phyloP scores from a whole-genome alignment of 208 protist genomes.

The Tetramitus jugosus region DNA sequence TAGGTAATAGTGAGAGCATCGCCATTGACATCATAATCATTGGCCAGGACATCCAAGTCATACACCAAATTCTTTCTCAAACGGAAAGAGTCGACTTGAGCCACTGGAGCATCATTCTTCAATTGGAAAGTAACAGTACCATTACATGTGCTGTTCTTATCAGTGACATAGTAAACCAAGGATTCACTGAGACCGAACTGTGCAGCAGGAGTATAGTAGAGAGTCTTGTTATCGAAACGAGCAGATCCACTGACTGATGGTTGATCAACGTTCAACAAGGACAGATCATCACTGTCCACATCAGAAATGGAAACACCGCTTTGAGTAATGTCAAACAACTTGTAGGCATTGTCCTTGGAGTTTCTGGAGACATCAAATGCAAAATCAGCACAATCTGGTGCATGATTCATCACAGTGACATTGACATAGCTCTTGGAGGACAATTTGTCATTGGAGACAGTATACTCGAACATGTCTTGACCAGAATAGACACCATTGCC shows the following conservation, averaged over 20 bases:
- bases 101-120: background rate
- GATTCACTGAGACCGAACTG: background rate
- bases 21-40: constrained; percentile 7
- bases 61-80: background rate
- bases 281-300: background rate
- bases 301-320: background rate
- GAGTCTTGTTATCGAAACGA: background rate
- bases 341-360: background rate
- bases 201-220: background rate
- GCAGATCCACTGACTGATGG: too few species aligned
- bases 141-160: too few species aligned
- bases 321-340: background rate
- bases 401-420: background rate
- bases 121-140: background rate
- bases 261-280: too few species aligned
- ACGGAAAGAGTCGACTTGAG: background rate
- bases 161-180: background rate
- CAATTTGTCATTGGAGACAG: background rate
- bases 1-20: background rate
- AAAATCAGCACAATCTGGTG: background rate
- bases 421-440: background rate
- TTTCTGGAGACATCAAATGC: background rate
- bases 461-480: background rate
- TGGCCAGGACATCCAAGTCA: background rate
- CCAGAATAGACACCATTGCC: background rate